phyloP scores from a whole-genome alignment of 2,329 filamentous ascomycete species.

The Penicillium brevicompactum region DNA sequence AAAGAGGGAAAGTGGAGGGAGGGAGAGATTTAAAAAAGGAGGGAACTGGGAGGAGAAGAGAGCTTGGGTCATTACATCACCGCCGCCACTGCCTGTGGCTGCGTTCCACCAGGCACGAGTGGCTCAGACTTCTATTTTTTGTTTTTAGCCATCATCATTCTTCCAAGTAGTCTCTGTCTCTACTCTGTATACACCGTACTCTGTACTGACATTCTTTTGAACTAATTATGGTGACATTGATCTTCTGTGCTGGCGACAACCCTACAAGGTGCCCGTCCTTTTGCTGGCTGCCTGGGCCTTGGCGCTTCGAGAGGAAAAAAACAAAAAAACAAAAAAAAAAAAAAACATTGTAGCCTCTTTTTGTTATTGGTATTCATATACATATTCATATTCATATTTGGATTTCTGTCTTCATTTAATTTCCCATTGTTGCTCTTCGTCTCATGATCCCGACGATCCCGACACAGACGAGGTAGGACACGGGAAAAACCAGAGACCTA shows the following conservation, averaged over 20 bases:
- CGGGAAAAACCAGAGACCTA: not conserved
- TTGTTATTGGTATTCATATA: not conserved
- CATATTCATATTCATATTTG: not conserved
- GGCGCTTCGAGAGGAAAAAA: conserved; percentile 3
- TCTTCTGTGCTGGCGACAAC: not conserved
- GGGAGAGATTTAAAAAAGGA: conserved; percentile 35
- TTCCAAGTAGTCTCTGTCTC: not conserved
- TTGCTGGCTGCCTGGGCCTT: conserved; percentile 28
- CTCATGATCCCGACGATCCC: conserved; percentile 6
- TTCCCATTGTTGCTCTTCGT: not conserved
- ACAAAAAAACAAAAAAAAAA: too few relatives aligned
- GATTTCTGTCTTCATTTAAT: not conserved
- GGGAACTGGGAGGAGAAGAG: conserved; percentile 51
- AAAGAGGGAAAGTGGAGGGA: conserved; percentile 9
- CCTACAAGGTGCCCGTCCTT: conserved; percentile 20
- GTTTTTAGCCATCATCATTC: not conserved
- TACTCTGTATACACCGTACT: not conserved
- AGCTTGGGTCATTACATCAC: conserved; percentile 49
- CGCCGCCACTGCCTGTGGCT: conserved; percentile 22
- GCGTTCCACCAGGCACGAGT: not conserved
- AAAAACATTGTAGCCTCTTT: not conserved
- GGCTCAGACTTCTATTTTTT: conserved; percentile 1
- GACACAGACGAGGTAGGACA: not conserved
- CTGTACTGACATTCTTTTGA: not conserved
- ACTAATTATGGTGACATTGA: not conserved